Evolutionary conservation across 129 eudicot species (phyloP).

Genomic region (Pittosporum tobira): DNA sequence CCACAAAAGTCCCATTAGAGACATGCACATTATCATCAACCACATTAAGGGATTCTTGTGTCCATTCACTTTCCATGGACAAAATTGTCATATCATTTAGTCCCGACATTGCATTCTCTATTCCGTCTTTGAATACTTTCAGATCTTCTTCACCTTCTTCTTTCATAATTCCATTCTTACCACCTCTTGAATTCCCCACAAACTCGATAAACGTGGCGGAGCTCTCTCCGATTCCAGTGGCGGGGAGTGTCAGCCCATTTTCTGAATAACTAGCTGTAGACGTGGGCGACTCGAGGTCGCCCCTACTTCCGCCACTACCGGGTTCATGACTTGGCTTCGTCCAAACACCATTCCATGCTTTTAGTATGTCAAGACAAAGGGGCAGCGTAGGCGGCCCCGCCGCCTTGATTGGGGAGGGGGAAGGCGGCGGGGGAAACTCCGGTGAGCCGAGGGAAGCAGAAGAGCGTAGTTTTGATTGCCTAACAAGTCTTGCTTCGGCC

Average conservation of each 20-base stretch:
- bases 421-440: slow-evolving; percentile 14
- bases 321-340: slow-evolving; percentile 12
- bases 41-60: slow-evolving; percentile 15
- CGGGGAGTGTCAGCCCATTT: slow-evolving; percentile 18
- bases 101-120: slow-evolving; percentile 24
- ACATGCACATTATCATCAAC: slow-evolving; percentile 20
- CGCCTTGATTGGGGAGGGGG: slow-evolving; percentile 12
- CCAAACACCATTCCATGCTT: slow-evolving; percentile 62
- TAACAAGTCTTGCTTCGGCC: slow-evolving; percentile 77
- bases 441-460: slow-evolving; percentile 7
- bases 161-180: slow-evolving; percentile 26
- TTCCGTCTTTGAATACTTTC: slow-evolving; percentile 27
- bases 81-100: slow-evolving; percentile 28
- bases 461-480: slow-evolving; percentile 55
- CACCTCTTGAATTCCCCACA: slow-evolving; percentile 42
- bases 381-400: slow-evolving; percentile 17
- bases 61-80: slow-evolving; percentile 24
- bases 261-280: slow-evolving; percentile 55
- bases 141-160: slow-evolving; percentile 35
- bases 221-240: slow-evolving; percentile 36
- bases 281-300: slow-evolving; percentile 67
- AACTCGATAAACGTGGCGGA: slow-evolving; percentile 39
- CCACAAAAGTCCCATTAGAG: slow-evolving; percentile 38
- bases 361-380: slow-evolving; percentile 34
- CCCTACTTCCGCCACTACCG: slow-evolving; percentile 14